Evolutionary conservation across 495 filamentous ascomycete genomes (phyloP), one percentile per base, ranked within the genome.

Genomic region (Cenococcum geophilum): DNA sequence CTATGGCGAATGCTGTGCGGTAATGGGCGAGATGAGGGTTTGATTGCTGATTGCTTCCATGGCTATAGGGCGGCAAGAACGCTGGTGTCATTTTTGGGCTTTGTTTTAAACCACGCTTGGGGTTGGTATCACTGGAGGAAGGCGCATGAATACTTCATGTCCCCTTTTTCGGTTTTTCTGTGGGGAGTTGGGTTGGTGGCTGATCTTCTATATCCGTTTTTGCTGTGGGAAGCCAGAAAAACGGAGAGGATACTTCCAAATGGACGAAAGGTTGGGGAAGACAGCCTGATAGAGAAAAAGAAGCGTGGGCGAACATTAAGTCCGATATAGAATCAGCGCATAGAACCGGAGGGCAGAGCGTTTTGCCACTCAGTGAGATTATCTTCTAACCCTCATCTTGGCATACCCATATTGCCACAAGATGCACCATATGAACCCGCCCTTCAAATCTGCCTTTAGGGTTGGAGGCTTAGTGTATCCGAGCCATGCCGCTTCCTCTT

Each of bases 71-170:
- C 11, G 20, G 22, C 45, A 10, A 68, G 77, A 57, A 63, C 68
- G 8, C 12, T 74, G 25, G 77, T 76, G 8, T 73, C 74, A 3
- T 1, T 77, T 22, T 45, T 72, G 48, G 76, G 75, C 23, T 52
- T 76, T 25, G 56, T 70, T 16, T 16, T 72, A 1, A 58, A 59
- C 25, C 72, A 72, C 61, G 57, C 58, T 1, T 71, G 73, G 49
- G 62, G 70, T 51, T 78, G 71, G 71, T 76, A 66, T 59, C 70
- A 71, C 57, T 79, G 76, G 76, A 71, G 71, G 18, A 73, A 77
- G 25, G 74, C 72, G 0, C 71, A 78, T 63, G 67, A 58, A 1
- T 80, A 73, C 43, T 70, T 75, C 37, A 64, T 72, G 58, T 65
- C 50, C 23, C 73, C 70, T 0, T 68, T 74, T 55, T 63, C 71